These are phyloP conservation scores for Erigeron philadelphicus DNA, from an alignment of 140 eudicot species.

Conservation along the genomic window DNA sequence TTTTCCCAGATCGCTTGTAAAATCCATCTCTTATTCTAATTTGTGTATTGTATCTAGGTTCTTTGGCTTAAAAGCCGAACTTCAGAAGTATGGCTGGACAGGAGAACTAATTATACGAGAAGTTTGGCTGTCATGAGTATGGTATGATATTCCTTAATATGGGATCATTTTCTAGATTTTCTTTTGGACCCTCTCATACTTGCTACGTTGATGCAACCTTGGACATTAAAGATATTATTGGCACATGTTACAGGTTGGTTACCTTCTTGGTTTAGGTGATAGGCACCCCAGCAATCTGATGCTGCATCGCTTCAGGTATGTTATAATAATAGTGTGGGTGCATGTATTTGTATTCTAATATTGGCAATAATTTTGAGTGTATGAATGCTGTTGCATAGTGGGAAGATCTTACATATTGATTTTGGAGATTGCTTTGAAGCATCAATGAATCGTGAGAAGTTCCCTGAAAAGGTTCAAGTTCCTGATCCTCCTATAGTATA, in stretches of 20 bases:
- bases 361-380: conserved; percentile 13
- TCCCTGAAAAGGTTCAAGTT: conserved; percentile 75
- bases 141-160: conserved; percentile 45
- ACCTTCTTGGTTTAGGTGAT: conserved; percentile 97
- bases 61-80: conserved; percentile 98
- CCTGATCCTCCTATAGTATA: too few relatives aligned
- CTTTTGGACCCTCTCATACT: neutral
- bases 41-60: conserved; percentile 41
- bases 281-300: conserved; percentile 99
- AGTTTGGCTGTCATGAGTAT: conserved; percentile 99
- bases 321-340: neutral
- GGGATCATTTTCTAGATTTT: neutral
- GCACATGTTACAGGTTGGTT: conserved; percentile 67
- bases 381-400: conserved; percentile 40
- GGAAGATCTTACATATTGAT: conserved; percentile 95
- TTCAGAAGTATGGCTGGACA: conserved; percentile 92
- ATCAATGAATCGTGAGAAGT: conserved; percentile 95
- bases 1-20: conserved; percentile 5
- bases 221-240: conserved; percentile 1
- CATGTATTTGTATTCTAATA: conserved; percentile 7
- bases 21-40: neutral
- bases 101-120: conserved; percentile 93
- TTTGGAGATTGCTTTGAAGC: conserved; percentile 99
- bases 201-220: neutral
- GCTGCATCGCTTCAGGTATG: conserved; percentile 91